phyloP scores from a whole-genome alignment of 177 flowering plant genomes.

The Vitis hybrid region DNA sequence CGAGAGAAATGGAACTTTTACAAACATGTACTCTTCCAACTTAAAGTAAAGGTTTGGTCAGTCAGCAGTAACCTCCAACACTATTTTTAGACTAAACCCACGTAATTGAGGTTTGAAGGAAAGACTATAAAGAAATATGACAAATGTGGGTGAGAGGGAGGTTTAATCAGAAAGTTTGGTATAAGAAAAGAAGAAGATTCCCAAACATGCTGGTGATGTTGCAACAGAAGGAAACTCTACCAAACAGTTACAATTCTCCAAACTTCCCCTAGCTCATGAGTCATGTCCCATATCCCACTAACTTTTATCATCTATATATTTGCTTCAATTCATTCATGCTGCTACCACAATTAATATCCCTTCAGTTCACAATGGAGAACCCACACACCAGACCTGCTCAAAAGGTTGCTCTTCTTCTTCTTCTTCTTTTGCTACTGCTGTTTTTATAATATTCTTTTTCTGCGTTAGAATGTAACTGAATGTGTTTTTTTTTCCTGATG shows the following conservation, averaged over 20 bases:
- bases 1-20: too few relatives aligned
- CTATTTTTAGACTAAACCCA: too few relatives aligned
- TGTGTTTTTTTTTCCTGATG: slow-evolving; percentile 2
- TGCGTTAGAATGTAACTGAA: background rate
- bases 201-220: slow-evolving; percentile 32
- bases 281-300: too few relatives aligned
- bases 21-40: too few relatives aligned
- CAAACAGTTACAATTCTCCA: slow-evolving; percentile 34
- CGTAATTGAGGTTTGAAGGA: slow-evolving; percentile 19
- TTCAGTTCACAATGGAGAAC: slow-evolving; percentile 25
- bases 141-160: slow-evolving; percentile 42
- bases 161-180: slow-evolving; percentile 65
- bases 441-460: background rate
- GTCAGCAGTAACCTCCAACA: too few relatives aligned
- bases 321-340: background rate
- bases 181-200: slow-evolving; percentile 20
- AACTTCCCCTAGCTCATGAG: slow-evolving; percentile 1
- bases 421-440: too few relatives aligned
- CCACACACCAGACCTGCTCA: slow-evolving; percentile 27
- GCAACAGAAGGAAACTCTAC: slow-evolving; percentile 26
- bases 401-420: slow-evolving; percentile 19
- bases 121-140: background rate
- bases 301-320: slow-evolving; percentile 14
- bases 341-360: background rate
- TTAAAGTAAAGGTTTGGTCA: too few relatives aligned